These are phyloP conservation scores for sunflower (Helianthus annuus) DNA, from an alignment of 129 eudicot species.

Conservation along the genomic window DNA sequence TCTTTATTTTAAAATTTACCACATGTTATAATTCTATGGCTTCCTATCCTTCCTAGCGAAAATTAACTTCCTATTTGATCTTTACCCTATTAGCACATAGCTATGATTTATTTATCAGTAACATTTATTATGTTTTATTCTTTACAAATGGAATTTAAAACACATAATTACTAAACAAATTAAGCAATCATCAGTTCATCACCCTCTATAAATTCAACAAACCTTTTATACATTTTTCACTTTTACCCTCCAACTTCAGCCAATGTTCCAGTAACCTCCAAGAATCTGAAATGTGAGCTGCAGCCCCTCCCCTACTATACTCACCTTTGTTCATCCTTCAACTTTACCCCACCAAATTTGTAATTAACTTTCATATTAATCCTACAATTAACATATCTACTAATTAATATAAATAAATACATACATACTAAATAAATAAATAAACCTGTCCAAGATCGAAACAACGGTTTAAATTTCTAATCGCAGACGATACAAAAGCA, in stretches of 20 bases:
- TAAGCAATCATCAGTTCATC: no score
- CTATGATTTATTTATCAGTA: no score
- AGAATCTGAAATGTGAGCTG: neutral
- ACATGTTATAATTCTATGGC: no score
- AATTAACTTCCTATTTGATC: no score
- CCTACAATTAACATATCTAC: constrained; percentile 1
- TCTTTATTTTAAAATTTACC: no score
- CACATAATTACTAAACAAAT: no score
- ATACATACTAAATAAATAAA: neutral
- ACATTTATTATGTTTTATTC: no score
- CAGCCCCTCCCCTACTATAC: neutral
- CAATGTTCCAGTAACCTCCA: constrained; percentile 5
- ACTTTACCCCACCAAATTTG: constrained; percentile 6
- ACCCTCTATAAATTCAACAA: neutral
- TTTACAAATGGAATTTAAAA: no score
- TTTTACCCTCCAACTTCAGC: neutral
- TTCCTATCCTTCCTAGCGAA: no score
- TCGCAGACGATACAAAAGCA: neutral
- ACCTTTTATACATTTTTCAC: neutral
- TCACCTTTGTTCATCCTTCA: constrained; percentile 7
- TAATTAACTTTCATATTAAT: constrained; percentile 4
- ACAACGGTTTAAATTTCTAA: neutral
- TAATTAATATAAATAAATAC: neutral
- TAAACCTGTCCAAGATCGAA: neutral
- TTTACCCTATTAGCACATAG: no score